A percentile compares a stretch with the other conserved stretches of the same genome.
Evolutionary conservation across 73 alveolate genomes (phyloP).

Genomic region (Paramecium octaurelia): DNA sequence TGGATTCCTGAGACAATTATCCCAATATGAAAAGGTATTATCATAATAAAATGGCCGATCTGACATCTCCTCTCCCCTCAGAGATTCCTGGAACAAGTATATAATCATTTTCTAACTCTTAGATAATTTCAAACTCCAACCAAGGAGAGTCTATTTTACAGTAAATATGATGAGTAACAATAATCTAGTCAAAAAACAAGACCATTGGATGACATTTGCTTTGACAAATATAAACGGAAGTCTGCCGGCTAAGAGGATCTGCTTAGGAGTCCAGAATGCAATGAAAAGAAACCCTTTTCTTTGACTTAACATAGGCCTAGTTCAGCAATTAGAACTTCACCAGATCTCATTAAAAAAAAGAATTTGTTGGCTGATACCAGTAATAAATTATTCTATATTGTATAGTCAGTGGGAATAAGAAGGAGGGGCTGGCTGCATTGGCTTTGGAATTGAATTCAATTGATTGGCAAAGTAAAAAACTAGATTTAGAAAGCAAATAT

Average conservation of each 20-base stretch:
- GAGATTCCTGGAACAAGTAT: not conserved
- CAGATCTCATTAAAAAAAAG: not conserved
- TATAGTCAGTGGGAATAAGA: not conserved
- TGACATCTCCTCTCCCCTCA: not conserved
- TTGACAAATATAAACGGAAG: not conserved
- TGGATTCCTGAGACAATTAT: constrained; percentile 72
- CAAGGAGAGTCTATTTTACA: not conserved
- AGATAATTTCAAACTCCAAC: not conserved
- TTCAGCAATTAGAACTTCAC: not conserved
- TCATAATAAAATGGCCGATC: not conserved
- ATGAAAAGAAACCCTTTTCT: not conserved
- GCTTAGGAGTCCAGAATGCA: not conserved
- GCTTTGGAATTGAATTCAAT: not conserved
- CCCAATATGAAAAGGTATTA: constrained; percentile 59
- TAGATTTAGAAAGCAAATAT: constrained; percentile 2
- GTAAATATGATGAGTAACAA: not conserved
- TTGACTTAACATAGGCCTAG: not conserved
- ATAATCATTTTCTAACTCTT: not conserved
- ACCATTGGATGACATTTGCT: not conserved
- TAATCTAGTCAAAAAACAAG: not conserved
- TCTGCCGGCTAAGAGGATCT: not conserved
- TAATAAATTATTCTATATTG: not conserved
- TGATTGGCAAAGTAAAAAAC: not conserved
- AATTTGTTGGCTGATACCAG: not conserved
- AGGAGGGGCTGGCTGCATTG: not conserved